Percentiles rank a stretch among this genome's conserved stretches.
Evolutionary conservation across 2,329 filamentous ascomycete genomes (phyloP).

Genomic region (Rosellinia necatrix): DNA sequence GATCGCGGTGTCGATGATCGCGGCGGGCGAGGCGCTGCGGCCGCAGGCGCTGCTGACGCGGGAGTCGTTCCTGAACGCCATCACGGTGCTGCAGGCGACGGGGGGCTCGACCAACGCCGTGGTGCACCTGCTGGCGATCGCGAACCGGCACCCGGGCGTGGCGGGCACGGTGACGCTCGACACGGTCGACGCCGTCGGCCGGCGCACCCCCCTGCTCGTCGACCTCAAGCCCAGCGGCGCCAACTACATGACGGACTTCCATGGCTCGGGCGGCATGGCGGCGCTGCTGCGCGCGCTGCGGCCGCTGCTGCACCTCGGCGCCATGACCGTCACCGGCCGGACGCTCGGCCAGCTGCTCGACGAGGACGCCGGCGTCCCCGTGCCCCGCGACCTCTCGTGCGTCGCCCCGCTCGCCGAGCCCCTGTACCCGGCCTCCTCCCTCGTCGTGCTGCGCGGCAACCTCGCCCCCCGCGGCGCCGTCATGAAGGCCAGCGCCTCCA

Average conservation of each 20-base stretch:
- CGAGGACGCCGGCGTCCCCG: conserved; percentile 63
- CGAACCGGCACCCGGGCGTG: conserved; percentile 71
- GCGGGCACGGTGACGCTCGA: conserved; percentile 68
- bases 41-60: conserved; percentile 74
- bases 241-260: conserved; percentile 89
- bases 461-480: conserved; percentile 82
- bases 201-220: conserved; percentile 79
- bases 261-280: conserved; percentile 84
- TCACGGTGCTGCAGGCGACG: conserved; percentile 84
- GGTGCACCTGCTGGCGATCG: conserved; percentile 85
- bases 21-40: conserved; percentile 67
- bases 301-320: conserved; percentile 75
- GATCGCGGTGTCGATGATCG: conserved; percentile 68
- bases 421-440: conserved; percentile 76
- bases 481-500: conserved; percentile 85
- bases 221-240: conserved; percentile 85
- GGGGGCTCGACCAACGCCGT: conserved; percentile 87
- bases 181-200: conserved; percentile 77
- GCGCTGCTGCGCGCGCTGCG: conserved; percentile 79
- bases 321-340: conserved; percentile 81
- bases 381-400: conserved; percentile 44
- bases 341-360: conserved; percentile 81
- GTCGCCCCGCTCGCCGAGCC: conserved; percentile 69
- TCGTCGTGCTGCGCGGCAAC: conserved; percentile 83
- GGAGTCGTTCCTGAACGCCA: conserved; percentile 80